Base-by-base conservation (phyloP, 345 rosid species). In the Ceriops decandra region DNA sequence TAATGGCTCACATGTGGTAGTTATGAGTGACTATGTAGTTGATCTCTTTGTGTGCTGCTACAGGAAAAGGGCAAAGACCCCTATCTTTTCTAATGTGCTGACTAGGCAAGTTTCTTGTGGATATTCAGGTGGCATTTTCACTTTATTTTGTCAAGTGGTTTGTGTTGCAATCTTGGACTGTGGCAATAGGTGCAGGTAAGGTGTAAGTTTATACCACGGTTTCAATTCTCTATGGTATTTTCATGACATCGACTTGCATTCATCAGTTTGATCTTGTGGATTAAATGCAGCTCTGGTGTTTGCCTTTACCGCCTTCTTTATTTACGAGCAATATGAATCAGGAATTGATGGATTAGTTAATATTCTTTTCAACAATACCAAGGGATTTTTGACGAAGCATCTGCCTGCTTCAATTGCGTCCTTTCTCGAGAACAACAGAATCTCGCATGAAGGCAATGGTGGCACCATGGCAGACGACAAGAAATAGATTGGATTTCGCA, bases 251-350 rank as follows among this genome's bases (percentile, higher is more conserved):
- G 6, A 56, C 59, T 56, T 24, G 10, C 19, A 24, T 66, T 49
- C 49, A n/a, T 52, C 33, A 21, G 26, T 74, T 66, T 74, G 66
- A 81, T 74, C n/a, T 61, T 71, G 22, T 52, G 30, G 65, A 57
- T 67, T 67, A 5, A 73, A 72, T 76, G 87, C 91, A 93, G 98
- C 77, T 17, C 75, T 93, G 68, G 80, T 85, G 24, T 77, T 86
- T 63, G 74, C 84, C 19, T 91, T 91, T 80, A 93, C 96, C 1
- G 87, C 76, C 60, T 91, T 91, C 86, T 89, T 89, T 68, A 64
- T 84, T 58, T 89, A 89, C 56, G 95, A 93, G 80, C 97, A 91
- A 84, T 85, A 89, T 35, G 97, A 91, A 80, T 46, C 64, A 3
- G 95, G 86, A 82, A 65, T 91, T 3, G 82, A 87, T 71, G 87